Conservation (phyloP, 805 yeast genomes). For the Metschnikowia anglica region DNA sequence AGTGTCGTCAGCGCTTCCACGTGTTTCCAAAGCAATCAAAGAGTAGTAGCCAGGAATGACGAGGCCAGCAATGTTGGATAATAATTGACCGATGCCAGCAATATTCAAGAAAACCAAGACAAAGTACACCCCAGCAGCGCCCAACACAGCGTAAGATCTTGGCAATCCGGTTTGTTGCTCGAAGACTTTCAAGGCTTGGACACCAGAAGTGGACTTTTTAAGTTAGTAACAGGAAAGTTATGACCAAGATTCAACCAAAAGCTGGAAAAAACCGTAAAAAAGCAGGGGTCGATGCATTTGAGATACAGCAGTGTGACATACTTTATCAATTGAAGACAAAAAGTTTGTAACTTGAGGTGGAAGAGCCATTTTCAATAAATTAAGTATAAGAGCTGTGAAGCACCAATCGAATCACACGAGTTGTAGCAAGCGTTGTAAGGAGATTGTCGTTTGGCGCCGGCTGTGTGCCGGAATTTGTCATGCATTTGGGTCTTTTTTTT, state of each 20-base stretch:
- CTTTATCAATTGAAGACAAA: slow-evolving; percentile 20
- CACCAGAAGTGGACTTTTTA: slow-evolving; percentile 32
- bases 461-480: slow-evolving; percentile 10
- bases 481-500: not conserved
- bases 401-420: slow-evolving; percentile 2
- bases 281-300: not conserved
- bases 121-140: slow-evolving; percentile 63
- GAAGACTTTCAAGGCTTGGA: slow-evolving; percentile 35
- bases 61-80: slow-evolving; percentile 90
- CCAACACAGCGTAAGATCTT: slow-evolving; percentile 80
- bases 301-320: slow-evolving; percentile 10
- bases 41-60: slow-evolving; percentile 89
- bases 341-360: slow-evolving; percentile 19
- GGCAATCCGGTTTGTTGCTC: slow-evolving; percentile 57
- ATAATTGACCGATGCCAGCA: slow-evolving; percentile 93
- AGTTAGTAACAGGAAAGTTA: slow-evolving; percentile 9
- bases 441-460: slow-evolving; percentile 4
- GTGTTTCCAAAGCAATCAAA: slow-evolving; percentile 75
- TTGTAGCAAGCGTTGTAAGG: slow-evolving; percentile 7
- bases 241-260: not conserved
- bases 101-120: slow-evolving; percentile 80
- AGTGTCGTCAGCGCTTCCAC: slow-evolving; percentile 72
- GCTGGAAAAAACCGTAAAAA: not conserved
- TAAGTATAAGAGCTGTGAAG: slow-evolving; percentile 1
- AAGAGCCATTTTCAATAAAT: slow-evolving; percentile 15